Evolutionary conservation across 805 yeast genomes (phyloP).

Genomic region (Kluyveromyces lactis): DNA sequence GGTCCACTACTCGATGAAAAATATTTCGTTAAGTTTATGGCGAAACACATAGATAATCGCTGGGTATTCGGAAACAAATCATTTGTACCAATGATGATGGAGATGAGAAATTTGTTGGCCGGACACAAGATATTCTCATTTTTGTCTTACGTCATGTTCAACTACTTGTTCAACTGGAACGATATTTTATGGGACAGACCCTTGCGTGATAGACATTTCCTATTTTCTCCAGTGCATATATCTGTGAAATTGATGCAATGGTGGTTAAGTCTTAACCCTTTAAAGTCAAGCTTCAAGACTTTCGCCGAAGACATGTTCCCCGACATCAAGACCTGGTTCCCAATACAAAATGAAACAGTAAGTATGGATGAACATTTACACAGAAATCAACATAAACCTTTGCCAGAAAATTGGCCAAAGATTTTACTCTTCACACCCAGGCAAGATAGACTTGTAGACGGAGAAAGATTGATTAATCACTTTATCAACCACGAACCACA

Average conservation of each 20-base stretch:
- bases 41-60: conserved; percentile 39
- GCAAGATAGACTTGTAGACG: conserved; percentile 71
- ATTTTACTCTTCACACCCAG: conserved; percentile 64
- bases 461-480: conserved; percentile 56
- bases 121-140: conserved; percentile 48
- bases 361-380: conserved; percentile 14
- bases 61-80: conserved; percentile 67
- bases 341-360: conserved; percentile 13
- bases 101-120: conserved; percentile 43
- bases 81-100: conserved; percentile 69
- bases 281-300: conserved; percentile 35
- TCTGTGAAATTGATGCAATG: conserved; percentile 79
- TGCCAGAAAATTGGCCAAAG: conserved; percentile 40
- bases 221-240: conserved; percentile 80
- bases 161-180: conserved; percentile 81
- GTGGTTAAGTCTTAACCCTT: conserved; percentile 62
- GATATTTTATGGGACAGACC: conserved; percentile 66
- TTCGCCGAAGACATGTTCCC: conserved; percentile 40
- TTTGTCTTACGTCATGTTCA: conserved; percentile 74
- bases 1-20: conserved; percentile 65
- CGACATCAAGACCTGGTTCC: conserved; percentile 48
- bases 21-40: conserved; percentile 53
- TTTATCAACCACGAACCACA: conserved; percentile 48
- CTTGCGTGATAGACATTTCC: conserved; percentile 63
- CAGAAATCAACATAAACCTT: conserved; percentile 28